Base-by-base conservation (phyloP, 73 alveolate species). In the Paramecium octaurelia region DNA sequence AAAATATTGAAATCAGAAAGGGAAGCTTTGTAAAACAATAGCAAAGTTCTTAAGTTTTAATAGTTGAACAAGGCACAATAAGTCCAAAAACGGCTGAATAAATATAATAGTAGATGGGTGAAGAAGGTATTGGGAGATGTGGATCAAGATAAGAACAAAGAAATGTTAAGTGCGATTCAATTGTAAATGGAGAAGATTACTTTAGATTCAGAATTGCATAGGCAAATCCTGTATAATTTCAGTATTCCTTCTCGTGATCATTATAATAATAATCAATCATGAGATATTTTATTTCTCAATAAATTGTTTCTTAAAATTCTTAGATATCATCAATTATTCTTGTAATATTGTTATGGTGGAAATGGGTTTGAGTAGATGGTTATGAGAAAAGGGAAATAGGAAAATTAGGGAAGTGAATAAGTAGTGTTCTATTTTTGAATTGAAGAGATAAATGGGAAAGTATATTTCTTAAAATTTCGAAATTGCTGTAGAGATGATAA, bases 161-260 rank as follows among this genome's bases (percentile, higher is more conserved):
- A 40, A 40, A 40, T 54, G 29, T 18, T 54, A 54, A 54, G 8
- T n/a, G 6, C 3, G n/a, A 54, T 54, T 18, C 21, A 54, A 54
- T 6, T 18, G 1, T 64, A 27, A 12, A 64, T 64, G 46, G 84
- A 64, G 48, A 64, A 64, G 29, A 23, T 64, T 27, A 10, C 16
- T 4, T 27, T 64, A 12, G 84, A 64, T 64, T 64, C 16, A 14
- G 84, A 64, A 12, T 31, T 34, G 6, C 42, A 64, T 12, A 34
- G 12, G 5, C 12, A 34, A 27, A 64, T 64, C 12, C 3, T 64
- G 4, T 34, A 64, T 64, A 64, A 64, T 64, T 64, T 64, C n/a
- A 64, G 84, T 8, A 64, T 34, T 23, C 84, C 84, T 6, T 64
- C 84, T 64, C 84, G 84, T 64, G 84, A 64, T 64, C 46, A 34